phyloP scores from a whole-genome alignment of 352 stramenopile species.

The Pythium insidiosum region DNA sequence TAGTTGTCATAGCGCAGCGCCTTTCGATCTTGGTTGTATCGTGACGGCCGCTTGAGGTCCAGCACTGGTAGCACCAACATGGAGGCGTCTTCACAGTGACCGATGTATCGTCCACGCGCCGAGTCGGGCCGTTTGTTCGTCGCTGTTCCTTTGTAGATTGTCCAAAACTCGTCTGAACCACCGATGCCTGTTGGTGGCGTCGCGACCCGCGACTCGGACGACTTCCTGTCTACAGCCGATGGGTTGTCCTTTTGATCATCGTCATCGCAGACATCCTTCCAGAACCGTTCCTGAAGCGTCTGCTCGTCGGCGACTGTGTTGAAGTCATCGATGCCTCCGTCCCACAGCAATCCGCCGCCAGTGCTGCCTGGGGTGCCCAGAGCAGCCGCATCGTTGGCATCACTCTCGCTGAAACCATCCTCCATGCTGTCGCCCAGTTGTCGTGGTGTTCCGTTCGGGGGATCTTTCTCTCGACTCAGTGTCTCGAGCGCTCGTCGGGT shows the following conservation, averaged over 20 bases:
- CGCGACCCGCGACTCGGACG: neutral
- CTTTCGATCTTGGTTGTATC: slow-evolving; percentile 33
- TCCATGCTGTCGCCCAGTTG: slow-evolving; percentile 3
- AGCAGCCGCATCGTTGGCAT: neutral
- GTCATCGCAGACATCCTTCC: slow-evolving; percentile 35
- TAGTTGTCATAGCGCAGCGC: slow-evolving; percentile 62
- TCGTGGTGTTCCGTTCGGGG: no score
- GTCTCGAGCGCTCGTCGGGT: slow-evolving; percentile 39
- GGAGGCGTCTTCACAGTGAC: slow-evolving; percentile 39
- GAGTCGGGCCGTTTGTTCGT: slow-evolving; percentile 36
- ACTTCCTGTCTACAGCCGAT: neutral
- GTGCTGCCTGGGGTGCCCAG: neutral
- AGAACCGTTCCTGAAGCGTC: slow-evolving; percentile 20
- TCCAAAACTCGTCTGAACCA: slow-evolving; percentile 34
- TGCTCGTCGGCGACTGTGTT: neutral
- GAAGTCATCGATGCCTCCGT: no score
- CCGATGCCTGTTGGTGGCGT: neutral
- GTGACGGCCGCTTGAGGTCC: slow-evolving; percentile 34
- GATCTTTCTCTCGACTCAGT: slow-evolving; percentile 12
- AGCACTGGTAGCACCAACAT: slow-evolving; percentile 61
- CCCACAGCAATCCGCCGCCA: no score
- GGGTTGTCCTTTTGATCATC: no score
- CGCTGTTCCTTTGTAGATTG: slow-evolving; percentile 36
- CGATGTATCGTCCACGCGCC: slow-evolving; percentile 50
- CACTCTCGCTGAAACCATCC: neutral